phyloP scores from a whole-genome alignment of 2,329 filamentous ascomycete species.

The Aureobasidium namibiae region DNA sequence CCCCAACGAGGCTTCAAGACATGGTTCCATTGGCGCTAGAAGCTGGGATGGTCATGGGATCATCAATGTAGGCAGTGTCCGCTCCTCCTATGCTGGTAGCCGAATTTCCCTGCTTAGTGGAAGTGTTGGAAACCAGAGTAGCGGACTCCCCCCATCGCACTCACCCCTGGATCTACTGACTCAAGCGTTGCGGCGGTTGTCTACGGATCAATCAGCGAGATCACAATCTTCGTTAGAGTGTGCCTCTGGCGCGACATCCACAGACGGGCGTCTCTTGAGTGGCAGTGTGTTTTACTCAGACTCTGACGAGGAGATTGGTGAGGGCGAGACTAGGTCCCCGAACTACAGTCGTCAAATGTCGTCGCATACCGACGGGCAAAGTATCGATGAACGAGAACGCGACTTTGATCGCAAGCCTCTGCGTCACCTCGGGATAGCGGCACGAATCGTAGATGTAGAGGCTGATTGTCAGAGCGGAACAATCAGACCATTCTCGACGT shows the following conservation, averaged over 20 bases:
- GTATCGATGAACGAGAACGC: background rate
- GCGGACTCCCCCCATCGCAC: conserved; percentile 16
- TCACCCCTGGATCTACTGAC: conserved; percentile 27
- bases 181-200: conserved; percentile 22
- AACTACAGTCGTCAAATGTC: background rate
- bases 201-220: conserved; percentile 3
- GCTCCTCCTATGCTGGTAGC: background rate
- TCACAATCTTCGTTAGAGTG: background rate
- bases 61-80: background rate
- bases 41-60: background rate
- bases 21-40: background rate
- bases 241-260: background rate
- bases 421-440: background rate
- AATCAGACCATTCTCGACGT: background rate
- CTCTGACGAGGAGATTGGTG: background rate
- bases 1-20: background rate
- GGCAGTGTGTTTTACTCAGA: background rate
- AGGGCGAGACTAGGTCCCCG: background rate
- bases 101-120: background rate
- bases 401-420: background rate
- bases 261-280: background rate
- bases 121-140: background rate
- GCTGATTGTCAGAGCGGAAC: background rate
- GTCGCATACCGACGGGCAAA: background rate
- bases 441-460: background rate